Evolutionary conservation across 257 asterid genomes (phyloP).

Genomic region (Anisodus tanguticus): DNA sequence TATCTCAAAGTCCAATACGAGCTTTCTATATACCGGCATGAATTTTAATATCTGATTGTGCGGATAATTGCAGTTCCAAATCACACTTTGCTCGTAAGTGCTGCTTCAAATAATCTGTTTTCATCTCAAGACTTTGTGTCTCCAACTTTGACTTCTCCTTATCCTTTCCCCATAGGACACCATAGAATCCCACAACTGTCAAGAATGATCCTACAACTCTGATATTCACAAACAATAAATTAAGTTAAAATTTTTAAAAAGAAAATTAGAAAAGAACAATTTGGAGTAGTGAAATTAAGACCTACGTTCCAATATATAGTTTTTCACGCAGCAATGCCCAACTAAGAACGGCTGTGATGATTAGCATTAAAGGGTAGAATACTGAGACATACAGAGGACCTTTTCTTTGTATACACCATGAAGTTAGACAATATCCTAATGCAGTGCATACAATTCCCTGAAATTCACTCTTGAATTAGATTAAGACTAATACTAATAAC

Average conservation of each 20-base stretch:
- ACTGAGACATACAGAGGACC: constrained; percentile 83
- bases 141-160: constrained; percentile 40
- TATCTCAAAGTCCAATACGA: too few species aligned
- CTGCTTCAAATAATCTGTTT: constrained; percentile 14
- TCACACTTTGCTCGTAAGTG: constrained; percentile 11
- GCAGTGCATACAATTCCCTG: constrained; percentile 82
- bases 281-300: neutral
- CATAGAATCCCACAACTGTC: constrained; percentile 68
- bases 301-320: constrained; percentile 70
- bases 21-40: neutral
- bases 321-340: constrained; percentile 78
- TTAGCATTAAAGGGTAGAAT: constrained; percentile 78
- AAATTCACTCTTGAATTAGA: neutral
- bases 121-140: neutral
- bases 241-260: neutral
- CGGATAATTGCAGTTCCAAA: constrained; percentile 20
- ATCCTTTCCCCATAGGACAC: constrained; percentile 79
- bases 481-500: neutral
- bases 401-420: constrained; percentile 74
- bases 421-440: constrained; percentile 61
- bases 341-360: constrained; percentile 80
- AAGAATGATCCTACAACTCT: constrained; percentile 66
- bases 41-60: neutral
- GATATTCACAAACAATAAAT: constrained; percentile 10
- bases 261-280: neutral